These are phyloP conservation scores for Golubevia pallescens DNA, from an alignment of 1,284 basidiomycete species.

Conservation along the genomic window DNA sequence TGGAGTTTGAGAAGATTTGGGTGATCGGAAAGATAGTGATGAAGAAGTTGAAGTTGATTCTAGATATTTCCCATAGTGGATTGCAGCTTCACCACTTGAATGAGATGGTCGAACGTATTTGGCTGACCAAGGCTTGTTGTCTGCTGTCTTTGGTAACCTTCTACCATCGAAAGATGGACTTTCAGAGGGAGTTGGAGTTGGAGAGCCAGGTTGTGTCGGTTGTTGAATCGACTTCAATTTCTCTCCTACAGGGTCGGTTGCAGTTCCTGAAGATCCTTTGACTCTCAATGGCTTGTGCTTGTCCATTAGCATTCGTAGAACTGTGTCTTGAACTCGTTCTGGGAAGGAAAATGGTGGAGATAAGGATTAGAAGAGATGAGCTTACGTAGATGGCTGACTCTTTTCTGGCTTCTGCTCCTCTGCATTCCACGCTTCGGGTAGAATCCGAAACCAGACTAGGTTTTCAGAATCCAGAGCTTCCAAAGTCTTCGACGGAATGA, in stretches of 20 bases:
- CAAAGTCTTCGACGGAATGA: neutral
- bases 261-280: neutral
- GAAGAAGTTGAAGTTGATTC: slow-evolving; percentile 3
- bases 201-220: slow-evolving; percentile 10
- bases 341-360: neutral
- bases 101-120: slow-evolving; percentile 40
- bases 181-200: neutral
- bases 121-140: slow-evolving; percentile 45
- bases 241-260: slow-evolving; percentile 20
- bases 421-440: no score
- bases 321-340: slow-evolving; percentile 43
- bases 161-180: slow-evolving; percentile 23
- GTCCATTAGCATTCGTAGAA: slow-evolving; percentile 56
- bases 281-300: slow-evolving; percentile 51
- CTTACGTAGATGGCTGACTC: no score
- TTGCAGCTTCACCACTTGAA: slow-evolving; percentile 14
- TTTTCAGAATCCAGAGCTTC: neutral
- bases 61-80: slow-evolving; percentile 39
- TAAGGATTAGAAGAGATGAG: no score
- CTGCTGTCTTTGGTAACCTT: slow-evolving; percentile 37
- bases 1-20: slow-evolving; percentile 10
- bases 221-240: slow-evolving; percentile 27
- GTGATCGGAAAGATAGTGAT: slow-evolving; percentile 1
- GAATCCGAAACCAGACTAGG: no score
- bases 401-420: no score